Conservation (phyloP, 306 rosid genomes). For the Glycyrrhiza uralensis region DNA sequence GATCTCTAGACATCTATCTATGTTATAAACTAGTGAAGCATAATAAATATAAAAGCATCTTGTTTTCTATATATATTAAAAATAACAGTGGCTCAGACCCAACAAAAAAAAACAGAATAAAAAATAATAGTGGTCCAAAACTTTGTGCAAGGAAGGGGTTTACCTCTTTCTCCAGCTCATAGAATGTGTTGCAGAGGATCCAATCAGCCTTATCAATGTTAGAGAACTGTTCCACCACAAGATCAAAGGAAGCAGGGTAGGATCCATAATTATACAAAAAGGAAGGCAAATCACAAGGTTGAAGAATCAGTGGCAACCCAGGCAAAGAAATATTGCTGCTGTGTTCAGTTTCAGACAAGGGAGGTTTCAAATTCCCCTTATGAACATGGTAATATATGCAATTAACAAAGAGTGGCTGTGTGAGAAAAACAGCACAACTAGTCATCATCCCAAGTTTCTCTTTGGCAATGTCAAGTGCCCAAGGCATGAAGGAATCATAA, state of each 20-base stretch:
- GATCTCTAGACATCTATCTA: too few relatives aligned
- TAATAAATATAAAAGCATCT: too few relatives aligned
- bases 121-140: too few relatives aligned
- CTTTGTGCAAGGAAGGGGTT: background rate
- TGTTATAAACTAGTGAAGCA: too few relatives aligned
- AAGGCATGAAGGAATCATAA: conserved; percentile 30
- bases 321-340: background rate
- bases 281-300: background rate
- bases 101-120: too few relatives aligned
- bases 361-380: background rate
- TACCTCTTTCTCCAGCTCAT: background rate
- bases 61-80: too few relatives aligned
- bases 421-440: background rate
- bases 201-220: too few relatives aligned
- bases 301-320: background rate
- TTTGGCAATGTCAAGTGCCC: conserved; percentile 40
- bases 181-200: too few relatives aligned
- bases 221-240: background rate
- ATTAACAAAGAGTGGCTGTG: background rate
- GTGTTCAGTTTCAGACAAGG: too few relatives aligned
- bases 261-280: background rate
- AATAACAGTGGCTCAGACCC: too few relatives aligned
- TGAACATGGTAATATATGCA: background rate
- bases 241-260: background rate
- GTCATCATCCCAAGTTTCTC: conserved; percentile 8